Base-by-base conservation (phyloP, 805 yeast genomes). In the Jamesozyma rosinii region DNA sequence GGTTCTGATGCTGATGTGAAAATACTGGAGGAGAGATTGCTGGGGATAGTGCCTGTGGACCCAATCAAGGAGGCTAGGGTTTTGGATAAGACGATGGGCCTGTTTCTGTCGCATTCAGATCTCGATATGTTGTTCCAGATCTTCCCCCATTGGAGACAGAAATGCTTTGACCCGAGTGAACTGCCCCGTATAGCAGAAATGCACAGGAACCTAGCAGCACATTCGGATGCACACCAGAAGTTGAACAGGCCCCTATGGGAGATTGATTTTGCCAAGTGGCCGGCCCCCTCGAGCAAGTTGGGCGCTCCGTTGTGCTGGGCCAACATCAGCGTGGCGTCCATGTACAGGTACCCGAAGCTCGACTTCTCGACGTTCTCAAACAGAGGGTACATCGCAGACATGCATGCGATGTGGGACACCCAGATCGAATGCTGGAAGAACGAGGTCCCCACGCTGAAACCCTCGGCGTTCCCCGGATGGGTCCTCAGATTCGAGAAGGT, bases 71-170 rank as follows among this genome's bases (percentile, higher is more conserved):
- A 40, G 14, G 4, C 33, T 9, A 18, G 30, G n/a, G 17, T 27
- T 3, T 10, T 20, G 3, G 18, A 27, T 29, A 22, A 30, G 10
- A 17, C 29, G 3, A 36, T 26, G 6, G 36, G 29, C 15, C 3
- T 41, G 9, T 36, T 41, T 11, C 30, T 41, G 8, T 35, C 36
- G 10, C 14, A 15, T 5, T 17, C 20, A 8, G 43, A 41, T 36
- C n/a, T 35, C 6, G 27, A 41, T 4, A 35, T 21, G 6, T 18
- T 41, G 14, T 11, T 29, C 4, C 17, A 29, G 13, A 27, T 41
- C 9, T 41, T 41, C 31, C 43, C 43, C 2, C 18, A 18, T 29
- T 41, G 43, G 43, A 34, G 35, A 29, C 17, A 35, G 4, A 26
- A 26, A 13, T 29, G 15, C 17, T 18, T 37, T 29, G 29, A 27